Evolutionary conservation across 768 basidiomycete species (phyloP), one percentile per base, ranked within the genome.

Genomic region (Collybia nuda): DNA sequence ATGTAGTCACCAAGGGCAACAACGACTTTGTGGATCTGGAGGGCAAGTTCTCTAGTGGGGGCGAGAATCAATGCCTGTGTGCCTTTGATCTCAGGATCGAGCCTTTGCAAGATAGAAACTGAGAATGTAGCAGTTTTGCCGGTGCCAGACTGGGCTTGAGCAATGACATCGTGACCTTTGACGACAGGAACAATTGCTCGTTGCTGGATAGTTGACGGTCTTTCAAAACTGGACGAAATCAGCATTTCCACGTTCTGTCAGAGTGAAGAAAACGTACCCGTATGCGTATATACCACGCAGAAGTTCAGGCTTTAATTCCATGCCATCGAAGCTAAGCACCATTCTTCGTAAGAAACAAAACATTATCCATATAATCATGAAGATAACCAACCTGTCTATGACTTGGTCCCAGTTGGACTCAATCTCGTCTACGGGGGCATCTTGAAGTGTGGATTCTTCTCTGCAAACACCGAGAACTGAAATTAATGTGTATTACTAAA

Each of bases 41-140:
- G 93, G 41, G 94, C 97, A 52, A 98, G 88, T 75, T 98, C 97
- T 63, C 97, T 93, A 44, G 97, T 98, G 29, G 96, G 96, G 12
- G 94, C 93, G 53, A 99, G 90, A 65, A 99, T 95, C 56, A 99
- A 85, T n/a, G 97, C 97, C 69, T 98, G 97, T 51, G 91, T 93
- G 49, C 86, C 86, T 71, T 95, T 93, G 72, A 91, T 70, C 47
- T 60, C 32, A 53, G 62, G 56, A 50, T 60, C 56, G 52, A 60
- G 41, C 32, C 49, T 51, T 74, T 99, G 93, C 58, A 99, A 86
- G 67, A 98, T 96, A 50, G 95, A 96, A 65, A 99, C 88, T 67
- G 92, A 93, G 78, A 98, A 98, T n/a, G 97, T 98, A 52, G 96
- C 97, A 50, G 97, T 98, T 79, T 98, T 99, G 68, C 97, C 97